These are phyloP conservation scores for Ustilago xerochloae DNA, from an alignment of 1,284 basidiomycete species.

Conservation along the genomic window DNA sequence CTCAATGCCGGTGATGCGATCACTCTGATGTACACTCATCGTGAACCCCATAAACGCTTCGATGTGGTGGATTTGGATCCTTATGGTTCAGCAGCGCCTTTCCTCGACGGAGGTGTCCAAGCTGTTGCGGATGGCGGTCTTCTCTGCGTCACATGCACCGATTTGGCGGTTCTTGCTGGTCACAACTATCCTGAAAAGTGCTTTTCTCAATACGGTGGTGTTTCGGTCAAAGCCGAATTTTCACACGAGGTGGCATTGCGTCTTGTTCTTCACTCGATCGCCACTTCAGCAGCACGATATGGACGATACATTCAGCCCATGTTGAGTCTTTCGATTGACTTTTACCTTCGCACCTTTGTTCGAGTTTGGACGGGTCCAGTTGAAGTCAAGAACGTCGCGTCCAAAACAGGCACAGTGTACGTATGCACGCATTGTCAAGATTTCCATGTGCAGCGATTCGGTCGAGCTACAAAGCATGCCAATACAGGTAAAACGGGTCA, in stretches of 20 bases:
- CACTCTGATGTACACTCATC: conserved; percentile 89
- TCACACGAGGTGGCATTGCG: conserved; percentile 77
- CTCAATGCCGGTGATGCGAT: conserved; percentile 65
- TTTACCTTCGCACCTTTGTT: conserved; percentile 94
- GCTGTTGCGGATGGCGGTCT: conserved; percentile 83
- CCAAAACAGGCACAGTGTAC: conserved; percentile 61
- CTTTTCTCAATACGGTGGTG: conserved; percentile 80
- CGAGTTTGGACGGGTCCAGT: conserved; percentile 79
- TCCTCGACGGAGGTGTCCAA: conserved; percentile 96
- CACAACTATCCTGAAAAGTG: conserved; percentile 89
- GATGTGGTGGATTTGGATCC: conserved; percentile 97
- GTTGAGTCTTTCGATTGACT: conserved; percentile 95
- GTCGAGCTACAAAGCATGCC: conserved; percentile 38
- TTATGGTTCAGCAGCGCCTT: conserved; percentile 95
- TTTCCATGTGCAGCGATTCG: conserved; percentile 57
- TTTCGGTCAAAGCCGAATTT: conserved; percentile 89
- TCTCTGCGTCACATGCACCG: conserved; percentile 95
- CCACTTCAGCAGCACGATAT: conserved; percentile 88
- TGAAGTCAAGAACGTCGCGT: conserved; percentile 83
- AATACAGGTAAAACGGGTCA: conserved; percentile 52
- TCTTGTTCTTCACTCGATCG: conserved; percentile 85
- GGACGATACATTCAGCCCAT: conserved; percentile 90
- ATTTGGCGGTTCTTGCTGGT: conserved; percentile 91
- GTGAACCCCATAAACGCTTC: conserved; percentile 78
- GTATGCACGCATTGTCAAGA: conserved; percentile 60